Conservation (phyloP, 2,329 filamentous ascomycete genomes). For the Talaromyces sp. region DNA sequence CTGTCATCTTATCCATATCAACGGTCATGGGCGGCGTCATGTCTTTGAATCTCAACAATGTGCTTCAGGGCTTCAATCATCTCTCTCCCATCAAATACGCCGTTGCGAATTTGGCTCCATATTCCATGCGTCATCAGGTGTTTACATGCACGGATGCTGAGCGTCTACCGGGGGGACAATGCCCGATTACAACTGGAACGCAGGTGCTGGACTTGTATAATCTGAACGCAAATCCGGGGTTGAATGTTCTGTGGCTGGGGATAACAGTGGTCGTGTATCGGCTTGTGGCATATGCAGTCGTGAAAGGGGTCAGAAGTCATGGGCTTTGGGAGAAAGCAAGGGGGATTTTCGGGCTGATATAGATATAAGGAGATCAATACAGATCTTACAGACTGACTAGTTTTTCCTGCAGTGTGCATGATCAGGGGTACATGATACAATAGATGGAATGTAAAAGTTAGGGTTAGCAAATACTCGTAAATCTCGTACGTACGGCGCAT, state of each 20-base stretch:
- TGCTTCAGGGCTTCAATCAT: constrained; percentile 66
- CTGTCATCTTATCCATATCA: constrained; percentile 63
- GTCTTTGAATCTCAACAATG: constrained; percentile 61
- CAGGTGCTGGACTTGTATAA: constrained; percentile 64
- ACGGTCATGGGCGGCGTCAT: constrained; percentile 68
- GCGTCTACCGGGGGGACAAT: constrained; percentile 55
- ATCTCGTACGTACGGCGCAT: neutral
- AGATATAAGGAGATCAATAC: too few relatives aligned
- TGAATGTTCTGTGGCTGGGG: constrained; percentile 60
- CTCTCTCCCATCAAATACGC: constrained; percentile 67
- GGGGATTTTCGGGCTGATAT: neutral
- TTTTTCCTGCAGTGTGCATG: too few relatives aligned
- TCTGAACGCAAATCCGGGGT: constrained; percentile 56
- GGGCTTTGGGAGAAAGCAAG: constrained; percentile 7
- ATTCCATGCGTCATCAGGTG: constrained; percentile 54
- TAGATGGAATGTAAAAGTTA: too few relatives aligned
- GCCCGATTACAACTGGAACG: constrained; percentile 61
- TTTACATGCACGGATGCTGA: constrained; percentile 63
- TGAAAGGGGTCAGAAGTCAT: constrained; percentile 27
- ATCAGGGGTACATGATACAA: too few relatives aligned
- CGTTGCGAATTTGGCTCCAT: constrained; percentile 61
- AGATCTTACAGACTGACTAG: too few relatives aligned
- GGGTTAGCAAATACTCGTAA: too few relatives aligned
- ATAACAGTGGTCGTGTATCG: constrained; percentile 62
- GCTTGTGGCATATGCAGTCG: constrained; percentile 43